Evolutionary conservation across 306 rosid genomes (phyloP).

Genomic region (Pyrus bretschneideri): DNA sequence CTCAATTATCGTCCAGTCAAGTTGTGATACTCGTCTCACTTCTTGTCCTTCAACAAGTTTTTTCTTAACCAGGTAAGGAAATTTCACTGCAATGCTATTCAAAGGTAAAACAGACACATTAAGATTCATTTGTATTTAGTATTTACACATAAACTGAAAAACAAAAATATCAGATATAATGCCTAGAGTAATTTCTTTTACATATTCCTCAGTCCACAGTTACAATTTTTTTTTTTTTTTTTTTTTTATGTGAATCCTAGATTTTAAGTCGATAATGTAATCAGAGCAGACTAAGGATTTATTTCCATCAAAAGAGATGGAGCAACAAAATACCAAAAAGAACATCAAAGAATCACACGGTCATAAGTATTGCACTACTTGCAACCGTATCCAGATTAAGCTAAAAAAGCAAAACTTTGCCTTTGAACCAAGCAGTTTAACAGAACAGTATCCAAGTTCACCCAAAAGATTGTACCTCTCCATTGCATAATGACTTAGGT

Average conservation of each 20-base stretch:
- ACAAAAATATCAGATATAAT: neutral
- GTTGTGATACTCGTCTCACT: constrained; percentile 91
- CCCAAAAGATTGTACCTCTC: constrained; percentile 54
- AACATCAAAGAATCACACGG: neutral
- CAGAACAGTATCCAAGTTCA: neutral
- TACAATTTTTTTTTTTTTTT: neutral
- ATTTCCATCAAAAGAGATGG: neutral
- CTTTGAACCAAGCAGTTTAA: neutral
- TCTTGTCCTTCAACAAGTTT: constrained; percentile 79
- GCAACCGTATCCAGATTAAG: neutral
- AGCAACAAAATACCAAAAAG: neutral
- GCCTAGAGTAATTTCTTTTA: neutral
- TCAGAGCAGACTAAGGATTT: neutral
- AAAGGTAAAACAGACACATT: constrained; percentile 15
- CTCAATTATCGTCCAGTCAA: constrained; percentile 69
- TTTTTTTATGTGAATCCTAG: neutral
- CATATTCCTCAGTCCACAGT: neutral
- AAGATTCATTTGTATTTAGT: neutral
- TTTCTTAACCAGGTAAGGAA: constrained; percentile 79
- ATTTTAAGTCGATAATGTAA: neutral
- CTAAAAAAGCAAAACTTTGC: neutral
- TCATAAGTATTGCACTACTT: neutral
- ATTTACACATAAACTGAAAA: neutral
- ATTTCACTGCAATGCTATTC: constrained; percentile 69
- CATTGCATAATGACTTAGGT: constrained; percentile 73